Base-by-base conservation (phyloP, 2,329 filamentous ascomycete genomes). In the Cercospora zeae-maydis region DNA sequence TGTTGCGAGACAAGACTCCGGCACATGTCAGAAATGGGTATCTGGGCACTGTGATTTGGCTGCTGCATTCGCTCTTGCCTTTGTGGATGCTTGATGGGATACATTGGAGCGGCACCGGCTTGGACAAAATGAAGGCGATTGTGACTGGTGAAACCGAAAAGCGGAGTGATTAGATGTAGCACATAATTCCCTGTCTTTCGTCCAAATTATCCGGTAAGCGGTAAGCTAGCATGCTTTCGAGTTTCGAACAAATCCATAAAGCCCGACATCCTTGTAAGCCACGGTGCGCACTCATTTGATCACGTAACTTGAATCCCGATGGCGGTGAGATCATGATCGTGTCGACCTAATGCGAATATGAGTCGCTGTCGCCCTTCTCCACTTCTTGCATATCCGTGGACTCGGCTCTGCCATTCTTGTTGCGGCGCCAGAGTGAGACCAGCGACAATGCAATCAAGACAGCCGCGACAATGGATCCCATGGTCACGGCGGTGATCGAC, bases 401-500 rank as follows among this genome's bases (percentile, higher is more conserved):
- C 39, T 34, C 37, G 33, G 58, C 52, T 31, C 62, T 61, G 1
- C 33, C 34, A 11, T 58, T 65, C 39, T 57, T 58, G 33, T 37
- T 58, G 30, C 63, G 60, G n/a, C 61, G 58, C 57, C 59, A 60
- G 30, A 66, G 31, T 14, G 65, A 53, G 36, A 68, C 54, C 6
- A 62, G 47, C 6, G 61, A 70, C 1, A 69, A 72, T 21, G 75
- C 58, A 13, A 76, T 62, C 16, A 62, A 39, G 14, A 73, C 66
- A 11, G 49, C 60, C 3, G 42, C 63, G 13, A 51, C 57, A 16
- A 67, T 37, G 3, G 58, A 59, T 10, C 74, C 75, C 36, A 76
- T 69, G 7, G 78, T 78, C 27, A 80, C 77, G 8, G 79, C 79
- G 2, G 78, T 79, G 63, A 80, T 80, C 2, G 76, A 77, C 1